A percentile compares a stretch with the other conserved stretches of the same genome.
phyloP scores from a whole-genome alignment of 108 stramenopile genomes.

The Parietichytrium sp. region DNA sequence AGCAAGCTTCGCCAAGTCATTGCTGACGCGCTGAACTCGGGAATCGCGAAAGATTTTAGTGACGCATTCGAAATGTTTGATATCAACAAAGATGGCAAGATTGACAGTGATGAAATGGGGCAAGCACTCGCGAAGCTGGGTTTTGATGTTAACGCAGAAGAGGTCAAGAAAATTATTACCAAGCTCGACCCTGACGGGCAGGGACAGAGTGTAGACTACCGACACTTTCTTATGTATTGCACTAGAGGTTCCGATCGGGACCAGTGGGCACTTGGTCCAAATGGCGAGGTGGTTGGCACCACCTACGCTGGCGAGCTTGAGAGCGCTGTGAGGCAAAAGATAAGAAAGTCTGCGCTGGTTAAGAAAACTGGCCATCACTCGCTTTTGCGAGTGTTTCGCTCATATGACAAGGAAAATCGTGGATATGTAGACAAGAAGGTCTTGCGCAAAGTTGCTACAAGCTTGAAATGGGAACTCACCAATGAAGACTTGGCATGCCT shows the following conservation, averaged over 20 bases:
- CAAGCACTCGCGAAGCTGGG: neutral
- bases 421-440: neutral
- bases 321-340: neutral
- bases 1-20: constrained; percentile 14
- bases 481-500: constrained; percentile 6
- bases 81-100: neutral
- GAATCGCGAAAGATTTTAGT: neutral
- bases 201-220: constrained; percentile 18
- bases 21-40: constrained; percentile 3
- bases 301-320: constrained; percentile 24
- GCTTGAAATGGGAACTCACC: neutral
- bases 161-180: neutral
- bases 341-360: neutral
- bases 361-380: neutral
- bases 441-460: constrained; percentile 20
- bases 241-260: constrained; percentile 28
- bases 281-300: neutral
- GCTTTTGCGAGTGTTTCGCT: neutral
- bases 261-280: constrained; percentile 30
- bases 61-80: constrained; percentile 27
- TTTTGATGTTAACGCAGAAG: neutral
- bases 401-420: neutral
- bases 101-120: neutral
- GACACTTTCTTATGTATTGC: constrained; percentile 35
- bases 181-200: neutral